Conservation (phyloP, 139 green algal genomes). For the Coelastrella sp. region DNA sequence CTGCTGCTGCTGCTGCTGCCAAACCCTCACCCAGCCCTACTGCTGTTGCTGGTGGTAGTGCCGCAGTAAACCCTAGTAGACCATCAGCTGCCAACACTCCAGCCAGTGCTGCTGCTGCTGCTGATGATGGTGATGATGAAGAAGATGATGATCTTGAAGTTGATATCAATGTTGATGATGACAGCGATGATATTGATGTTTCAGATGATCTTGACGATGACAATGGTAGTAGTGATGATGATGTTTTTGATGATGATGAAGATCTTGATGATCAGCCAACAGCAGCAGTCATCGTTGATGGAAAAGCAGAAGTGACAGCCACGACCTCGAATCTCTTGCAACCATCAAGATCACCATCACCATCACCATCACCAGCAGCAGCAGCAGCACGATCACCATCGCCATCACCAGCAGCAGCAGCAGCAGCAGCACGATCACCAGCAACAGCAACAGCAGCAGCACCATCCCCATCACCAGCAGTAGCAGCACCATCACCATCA, state of each 20-base stretch:
- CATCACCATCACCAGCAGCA: neutral
- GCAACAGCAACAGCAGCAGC: no score
- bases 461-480: neutral
- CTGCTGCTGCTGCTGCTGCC: neutral
- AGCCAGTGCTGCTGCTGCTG: neutral
- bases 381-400: no score
- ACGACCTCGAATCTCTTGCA: no score
- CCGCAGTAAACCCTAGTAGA: neutral
- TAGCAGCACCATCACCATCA: neutral
- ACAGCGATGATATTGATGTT: conserved; percentile 48
- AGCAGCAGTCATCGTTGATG: neutral
- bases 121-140: neutral
- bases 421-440: no score
- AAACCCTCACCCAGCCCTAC: neutral
- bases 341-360: neutral
- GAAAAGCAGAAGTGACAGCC: neutral
- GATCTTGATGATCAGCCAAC: neutral
- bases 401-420: no score
- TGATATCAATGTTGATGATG: conserved; percentile 6
- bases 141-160: neutral
- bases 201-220: conserved; percentile 66
- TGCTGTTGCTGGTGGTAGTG: neutral
- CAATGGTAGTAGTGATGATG: conserved; percentile 53
- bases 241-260: neutral
- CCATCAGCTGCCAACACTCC: neutral